phyloP scores from a whole-genome alignment of 2,329 filamentous ascomycete genomes.

The Sclerotinia minor region DNA sequence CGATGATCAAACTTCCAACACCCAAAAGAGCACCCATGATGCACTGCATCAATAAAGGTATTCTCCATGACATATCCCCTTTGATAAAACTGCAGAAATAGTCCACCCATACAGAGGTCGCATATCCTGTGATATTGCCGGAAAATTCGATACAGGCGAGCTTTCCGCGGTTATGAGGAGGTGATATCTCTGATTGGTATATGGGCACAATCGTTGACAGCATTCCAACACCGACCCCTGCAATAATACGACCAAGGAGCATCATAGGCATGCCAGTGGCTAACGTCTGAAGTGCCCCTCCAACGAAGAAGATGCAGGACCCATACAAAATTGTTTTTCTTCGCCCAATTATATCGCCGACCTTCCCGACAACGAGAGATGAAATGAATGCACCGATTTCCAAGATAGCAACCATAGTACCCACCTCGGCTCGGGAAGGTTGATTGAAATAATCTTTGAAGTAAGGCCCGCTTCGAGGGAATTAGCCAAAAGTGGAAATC shows the following conservation, averaged over 20 bases:
- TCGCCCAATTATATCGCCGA: slow-evolving; percentile 90
- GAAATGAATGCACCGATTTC: slow-evolving; percentile 91
- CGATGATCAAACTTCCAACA: slow-evolving; percentile 85
- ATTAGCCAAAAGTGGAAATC: slow-evolving; percentile 29
- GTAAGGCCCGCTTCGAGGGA: slow-evolving; percentile 65
- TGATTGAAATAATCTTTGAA: slow-evolving; percentile 94
- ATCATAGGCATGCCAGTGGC: slow-evolving; percentile 87
- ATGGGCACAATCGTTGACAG: slow-evolving; percentile 90
- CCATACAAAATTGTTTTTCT: slow-evolving; percentile 91
- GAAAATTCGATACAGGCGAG: slow-evolving; percentile 98
- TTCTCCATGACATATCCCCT: slow-evolving; percentile 82
- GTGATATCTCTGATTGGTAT: slow-evolving; percentile 93
- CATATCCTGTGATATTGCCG: slow-evolving; percentile 93
- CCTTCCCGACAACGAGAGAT: slow-evolving; percentile 79
- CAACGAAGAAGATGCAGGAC: slow-evolving; percentile 81
- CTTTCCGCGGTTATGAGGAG: slow-evolving; percentile 92
- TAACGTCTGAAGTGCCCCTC: slow-evolving; percentile 81
- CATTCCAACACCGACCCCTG: slow-evolving; percentile 83
- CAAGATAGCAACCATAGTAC: slow-evolving; percentile 96
- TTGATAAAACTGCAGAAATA: slow-evolving; percentile 94
- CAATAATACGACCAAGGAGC: slow-evolving; percentile 78
- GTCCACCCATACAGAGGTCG: slow-evolving; percentile 97
- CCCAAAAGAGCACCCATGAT: slow-evolving; percentile 87
- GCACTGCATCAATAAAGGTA: slow-evolving; percentile 90
- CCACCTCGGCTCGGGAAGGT: slow-evolving; percentile 81